A percentile compares a stretch with the other conserved stretches of the same genome.
Evolutionary conservation across 176 grass and related monocot genomes (phyloP).

Genomic region (Triticum monococcum): DNA sequence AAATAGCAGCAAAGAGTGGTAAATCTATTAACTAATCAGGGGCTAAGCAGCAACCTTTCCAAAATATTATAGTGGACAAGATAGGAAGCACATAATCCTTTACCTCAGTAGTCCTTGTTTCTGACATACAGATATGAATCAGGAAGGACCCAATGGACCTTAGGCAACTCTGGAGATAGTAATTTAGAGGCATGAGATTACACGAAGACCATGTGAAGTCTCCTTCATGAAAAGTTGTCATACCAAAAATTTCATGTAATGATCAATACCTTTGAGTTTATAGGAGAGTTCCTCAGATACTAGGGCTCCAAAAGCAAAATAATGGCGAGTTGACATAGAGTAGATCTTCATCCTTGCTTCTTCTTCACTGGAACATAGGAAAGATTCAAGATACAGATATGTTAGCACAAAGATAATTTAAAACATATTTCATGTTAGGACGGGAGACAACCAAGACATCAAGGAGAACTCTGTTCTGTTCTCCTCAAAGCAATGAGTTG

Average conservation of each 20-base stretch:
- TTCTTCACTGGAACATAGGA: constrained; percentile 57
- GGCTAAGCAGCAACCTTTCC: not conserved
- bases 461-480: not conserved
- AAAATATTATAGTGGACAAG: not conserved
- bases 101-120: constrained; percentile 95
- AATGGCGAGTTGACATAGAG: constrained; percentile 83
- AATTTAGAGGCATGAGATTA: not conserved
- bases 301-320: constrained; percentile 86
- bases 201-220: not conserved
- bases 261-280: constrained; percentile 70
- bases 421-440: not conserved
- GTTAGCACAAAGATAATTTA: not conserved
- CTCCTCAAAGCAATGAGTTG: not conserved
- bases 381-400: not conserved
- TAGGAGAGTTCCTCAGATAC: constrained; percentile 80
- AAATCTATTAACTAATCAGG: not conserved
- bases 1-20: not conserved
- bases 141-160: constrained; percentile 86
- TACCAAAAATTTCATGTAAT: not conserved
- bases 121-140: constrained; percentile 85
- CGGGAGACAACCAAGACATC: not conserved
- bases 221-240: not conserved
- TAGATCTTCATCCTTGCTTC: constrained; percentile 86
- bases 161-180: constrained; percentile 50
- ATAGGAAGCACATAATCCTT: not conserved